These are phyloP conservation scores for Mallotus japonicus DNA, from an alignment of 441 rosid species.

Conservation along the genomic window DNA sequence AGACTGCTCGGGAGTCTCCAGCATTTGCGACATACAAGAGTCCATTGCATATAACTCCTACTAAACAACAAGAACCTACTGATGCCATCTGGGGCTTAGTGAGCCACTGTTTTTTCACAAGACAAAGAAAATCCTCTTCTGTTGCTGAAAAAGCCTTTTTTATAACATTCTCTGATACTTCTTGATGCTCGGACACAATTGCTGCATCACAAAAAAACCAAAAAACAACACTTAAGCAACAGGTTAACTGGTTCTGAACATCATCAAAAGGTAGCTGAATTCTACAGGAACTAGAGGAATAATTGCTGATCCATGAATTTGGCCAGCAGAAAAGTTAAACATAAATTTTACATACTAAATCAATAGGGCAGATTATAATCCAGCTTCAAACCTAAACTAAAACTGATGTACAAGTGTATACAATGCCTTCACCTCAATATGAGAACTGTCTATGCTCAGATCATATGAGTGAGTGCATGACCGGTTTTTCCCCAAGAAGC, in stretches of 20 bases:
- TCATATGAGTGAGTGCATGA: too few species aligned
- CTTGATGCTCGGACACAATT: slow-evolving; percentile 54
- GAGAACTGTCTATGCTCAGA: too few species aligned
- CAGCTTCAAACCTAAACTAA: too few species aligned
- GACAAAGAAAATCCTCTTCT: slow-evolving; percentile 68
- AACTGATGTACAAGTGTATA: too few species aligned
- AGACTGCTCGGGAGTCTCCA: slow-evolving; percentile 83
- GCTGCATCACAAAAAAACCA: slow-evolving; percentile 35
- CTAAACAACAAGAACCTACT: slow-evolving; percentile 86
- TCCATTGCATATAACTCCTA: slow-evolving; percentile 63
- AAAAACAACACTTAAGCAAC: neutral
- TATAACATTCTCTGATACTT: slow-evolving; percentile 63
- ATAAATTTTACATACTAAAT: too few species aligned
- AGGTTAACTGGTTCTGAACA: neutral
- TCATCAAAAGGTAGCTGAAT: neutral
- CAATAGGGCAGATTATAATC: too few species aligned
- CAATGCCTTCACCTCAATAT: too few species aligned
- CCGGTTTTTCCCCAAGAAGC: too few species aligned
- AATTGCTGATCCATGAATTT: too few species aligned
- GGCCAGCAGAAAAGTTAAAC: too few species aligned
- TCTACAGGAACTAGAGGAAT: too few species aligned
- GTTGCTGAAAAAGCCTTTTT: slow-evolving; percentile 66
- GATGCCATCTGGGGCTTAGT: slow-evolving; percentile 72
- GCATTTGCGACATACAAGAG: slow-evolving; percentile 70
- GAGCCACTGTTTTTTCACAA: slow-evolving; percentile 64